Evolutionary conservation across 352 stramenopile genomes (phyloP), one percentile per base, ranked within the genome.

Genomic region (Salisapilia sapeloensis): DNA sequence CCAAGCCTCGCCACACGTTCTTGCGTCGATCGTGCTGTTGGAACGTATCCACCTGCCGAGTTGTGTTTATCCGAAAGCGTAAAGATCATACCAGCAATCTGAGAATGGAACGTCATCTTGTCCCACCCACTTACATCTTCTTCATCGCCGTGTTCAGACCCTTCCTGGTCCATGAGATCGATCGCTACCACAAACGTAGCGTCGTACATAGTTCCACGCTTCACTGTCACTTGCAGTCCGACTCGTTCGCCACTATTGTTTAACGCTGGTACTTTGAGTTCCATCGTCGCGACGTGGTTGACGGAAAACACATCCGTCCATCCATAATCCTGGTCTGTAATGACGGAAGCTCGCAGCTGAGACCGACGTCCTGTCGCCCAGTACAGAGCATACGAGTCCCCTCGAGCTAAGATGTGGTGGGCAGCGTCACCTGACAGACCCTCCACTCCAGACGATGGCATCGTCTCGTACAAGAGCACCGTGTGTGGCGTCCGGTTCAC

Each of bases 301-400:
- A 80, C 50, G 5, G 52, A 48, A 21, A 84, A 70, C 0, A 51
- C 29, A 16, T 52, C 49, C 29, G 60, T 85, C 72, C 72, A 87
- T 9, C 75, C 61, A 32, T 65, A 87, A 12, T 64, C 42, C 1
- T 47, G 31, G 8, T 69, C 49, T 5, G 50, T 50, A 20, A 87
- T 36, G 6, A 85, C 51, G 1, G 70, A 86, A 0, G 60, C 49
- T 20, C 58, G 67, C 4, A 89, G 29, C 11, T 50, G 56, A 8
- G 53, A 53, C 8, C 74, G 61, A 20, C 43, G 32, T 20, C 64
- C 70, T 2, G 44, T 50, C 2, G 82, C 60, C 74, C 74, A 89
- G 26, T 85, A 89, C 7, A 89, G 36, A 15, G 70, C 67, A 31
- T 89, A 89, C 38, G 54, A 58, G 15, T 89, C 74, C 6, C 66